Conservation (phyloP, 352 stramenopile species). For the Stephanocyclus meneghinianus region DNA sequence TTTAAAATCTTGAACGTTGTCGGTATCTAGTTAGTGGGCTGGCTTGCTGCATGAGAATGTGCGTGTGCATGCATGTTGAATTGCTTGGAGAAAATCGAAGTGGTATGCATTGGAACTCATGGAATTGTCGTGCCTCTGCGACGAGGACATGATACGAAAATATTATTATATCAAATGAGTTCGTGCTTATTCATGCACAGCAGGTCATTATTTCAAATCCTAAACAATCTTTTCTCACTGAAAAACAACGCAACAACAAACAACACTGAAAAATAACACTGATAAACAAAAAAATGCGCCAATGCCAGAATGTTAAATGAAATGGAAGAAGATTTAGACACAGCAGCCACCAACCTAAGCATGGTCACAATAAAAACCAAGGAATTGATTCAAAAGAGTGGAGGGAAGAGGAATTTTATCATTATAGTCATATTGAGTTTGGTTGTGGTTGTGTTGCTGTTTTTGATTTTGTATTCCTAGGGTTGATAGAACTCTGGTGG, state of each 20-base stretch:
- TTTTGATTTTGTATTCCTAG: constrained; percentile 74
- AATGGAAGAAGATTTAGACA: constrained; percentile 80
- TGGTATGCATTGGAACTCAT: too few relatives aligned
- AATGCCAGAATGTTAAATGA: constrained; percentile 71
- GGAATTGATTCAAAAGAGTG: constrained; percentile 76
- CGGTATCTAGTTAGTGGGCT: neutral
- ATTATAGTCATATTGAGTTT: constrained; percentile 65
- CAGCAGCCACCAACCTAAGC: constrained; percentile 63
- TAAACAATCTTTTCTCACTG: neutral
- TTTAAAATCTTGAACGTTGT: neutral
- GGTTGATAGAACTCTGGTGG: neutral
- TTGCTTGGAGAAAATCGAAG: too few relatives aligned
- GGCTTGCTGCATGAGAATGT: too few relatives aligned
- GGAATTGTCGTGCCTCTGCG: too few relatives aligned
- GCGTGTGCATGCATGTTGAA: too few relatives aligned
- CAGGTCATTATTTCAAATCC: neutral
- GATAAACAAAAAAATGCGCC: neutral
- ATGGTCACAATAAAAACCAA: constrained; percentile 78
- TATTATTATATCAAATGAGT: too few relatives aligned
- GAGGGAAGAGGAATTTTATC: constrained; percentile 74
- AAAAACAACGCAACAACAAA: neutral
- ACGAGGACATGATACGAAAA: too few relatives aligned
- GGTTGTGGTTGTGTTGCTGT: constrained; percentile 70
- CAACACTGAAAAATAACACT: neutral
- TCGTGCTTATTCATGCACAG: too few relatives aligned